Conservation (phyloP, 116 monocot genomes). For the Dioscorea cayenensis region DNA sequence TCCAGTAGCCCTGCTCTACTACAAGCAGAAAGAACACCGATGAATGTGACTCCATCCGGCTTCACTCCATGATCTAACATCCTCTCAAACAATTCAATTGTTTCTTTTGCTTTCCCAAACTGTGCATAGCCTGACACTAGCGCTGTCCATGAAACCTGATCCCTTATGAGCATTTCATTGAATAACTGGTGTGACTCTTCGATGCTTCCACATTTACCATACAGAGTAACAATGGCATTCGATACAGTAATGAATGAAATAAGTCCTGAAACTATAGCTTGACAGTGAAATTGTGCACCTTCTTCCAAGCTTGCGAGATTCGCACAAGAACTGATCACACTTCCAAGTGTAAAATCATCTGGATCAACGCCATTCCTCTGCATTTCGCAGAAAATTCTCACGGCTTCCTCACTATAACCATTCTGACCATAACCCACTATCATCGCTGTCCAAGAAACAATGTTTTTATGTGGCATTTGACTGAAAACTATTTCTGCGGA, state of each 20-base stretch:
- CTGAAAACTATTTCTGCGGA: slow-evolving; percentile 43
- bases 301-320: slow-evolving; percentile 73
- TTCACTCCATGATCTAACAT: slow-evolving; percentile 46
- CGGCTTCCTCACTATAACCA: slow-evolving; percentile 49
- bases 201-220: slow-evolving; percentile 68
- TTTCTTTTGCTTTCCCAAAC: slow-evolving; percentile 64
- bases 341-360: slow-evolving; percentile 73
- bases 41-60: slow-evolving; percentile 69
- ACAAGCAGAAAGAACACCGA: slow-evolving; percentile 70
- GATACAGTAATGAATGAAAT: slow-evolving; percentile 55
- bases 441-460: slow-evolving; percentile 78
- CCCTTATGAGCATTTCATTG: slow-evolving; percentile 46
- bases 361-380: slow-evolving; percentile 44
- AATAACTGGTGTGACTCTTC: slow-evolving; percentile 52
- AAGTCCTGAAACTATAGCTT: slow-evolving; percentile 41
- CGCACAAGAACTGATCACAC: slow-evolving; percentile 71
- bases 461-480: slow-evolving; percentile 38
- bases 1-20: slow-evolving; percentile 66
- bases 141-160: slow-evolving; percentile 73
- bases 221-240: slow-evolving; percentile 65
- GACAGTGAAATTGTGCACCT: slow-evolving; percentile 58
- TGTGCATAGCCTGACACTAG: slow-evolving; percentile 58
- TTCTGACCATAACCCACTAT: slow-evolving; percentile 79
- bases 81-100: slow-evolving; percentile 53
- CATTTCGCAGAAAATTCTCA: slow-evolving; percentile 49